phyloP scores from a whole-genome alignment of 2,329 filamentous ascomycete genomes.

The Sphaerulina musiva region DNA sequence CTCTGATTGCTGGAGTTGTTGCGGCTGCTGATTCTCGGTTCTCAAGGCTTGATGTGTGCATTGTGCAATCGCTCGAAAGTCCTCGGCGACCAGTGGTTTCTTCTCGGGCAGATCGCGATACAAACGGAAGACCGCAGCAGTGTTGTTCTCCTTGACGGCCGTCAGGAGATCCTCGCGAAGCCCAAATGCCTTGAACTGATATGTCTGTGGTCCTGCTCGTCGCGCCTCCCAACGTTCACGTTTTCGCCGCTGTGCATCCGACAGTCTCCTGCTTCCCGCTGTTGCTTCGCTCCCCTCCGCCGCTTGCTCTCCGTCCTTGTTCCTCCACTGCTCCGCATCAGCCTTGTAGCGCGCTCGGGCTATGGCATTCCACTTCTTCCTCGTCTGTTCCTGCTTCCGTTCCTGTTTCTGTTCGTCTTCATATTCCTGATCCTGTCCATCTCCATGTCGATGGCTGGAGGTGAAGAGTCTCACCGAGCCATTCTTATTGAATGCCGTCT shows the following conservation, averaged over 20 bases:
- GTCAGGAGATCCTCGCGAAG: constrained; percentile 16
- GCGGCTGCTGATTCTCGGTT: constrained; percentile 6
- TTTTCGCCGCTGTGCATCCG: constrained; percentile 13
- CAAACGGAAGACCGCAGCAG: constrained; percentile 17
- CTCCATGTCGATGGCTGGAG: not conserved
- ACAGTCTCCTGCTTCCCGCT: not conserved
- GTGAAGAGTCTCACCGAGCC: not conserved
- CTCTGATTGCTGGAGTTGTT: constrained; percentile 6
- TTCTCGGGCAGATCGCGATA: constrained; percentile 18
- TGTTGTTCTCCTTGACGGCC: constrained; percentile 18
- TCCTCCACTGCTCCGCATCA: not conserved
- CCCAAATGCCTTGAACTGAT: constrained; percentile 9
- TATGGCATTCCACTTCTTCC: not conserved
- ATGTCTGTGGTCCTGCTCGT: not conserved
- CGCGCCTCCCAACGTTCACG: constrained; percentile 11
- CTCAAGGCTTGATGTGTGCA: constrained; percentile 13
- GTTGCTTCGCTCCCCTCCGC: not conserved
- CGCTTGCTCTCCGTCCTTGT: not conserved
- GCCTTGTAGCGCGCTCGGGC: not conserved
- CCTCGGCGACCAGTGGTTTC: constrained; percentile 12
- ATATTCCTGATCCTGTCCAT: too few relatives aligned
- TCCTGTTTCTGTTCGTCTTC: not conserved
- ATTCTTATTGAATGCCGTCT: not conserved
- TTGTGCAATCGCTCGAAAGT: constrained; percentile 17
- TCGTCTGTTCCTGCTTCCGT: not conserved